Evolutionary conservation across 768 basidiomycete species (phyloP).

Genomic region (Tulasnella sp.): DNA sequence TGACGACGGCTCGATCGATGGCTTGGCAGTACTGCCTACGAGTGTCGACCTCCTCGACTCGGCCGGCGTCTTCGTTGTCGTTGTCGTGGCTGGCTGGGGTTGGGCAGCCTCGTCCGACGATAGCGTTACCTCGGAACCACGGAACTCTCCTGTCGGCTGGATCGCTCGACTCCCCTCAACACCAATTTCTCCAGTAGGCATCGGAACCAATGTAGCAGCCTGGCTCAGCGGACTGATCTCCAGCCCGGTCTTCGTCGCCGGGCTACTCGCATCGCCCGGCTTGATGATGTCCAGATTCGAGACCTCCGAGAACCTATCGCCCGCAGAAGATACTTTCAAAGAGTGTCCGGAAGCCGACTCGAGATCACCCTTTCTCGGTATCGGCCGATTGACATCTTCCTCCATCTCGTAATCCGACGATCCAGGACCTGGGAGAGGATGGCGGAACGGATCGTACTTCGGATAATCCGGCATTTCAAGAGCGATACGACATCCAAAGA

Average conservation of each 20-base stretch:
- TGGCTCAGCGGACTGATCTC: conserved; percentile 8
- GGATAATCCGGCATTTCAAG: background rate
- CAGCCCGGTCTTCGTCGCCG: background rate
- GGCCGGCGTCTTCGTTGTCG: background rate
- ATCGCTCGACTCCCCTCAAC: background rate
- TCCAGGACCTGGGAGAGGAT: background rate
- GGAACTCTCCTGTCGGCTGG: background rate
- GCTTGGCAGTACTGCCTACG: background rate
- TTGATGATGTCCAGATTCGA: background rate
- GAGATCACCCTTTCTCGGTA: background rate
- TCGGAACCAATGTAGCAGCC: conserved; percentile 1
- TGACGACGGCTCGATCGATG: background rate
- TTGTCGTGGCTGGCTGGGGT: background rate
- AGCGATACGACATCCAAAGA: conserved; percentile 4
- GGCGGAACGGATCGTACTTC: background rate
- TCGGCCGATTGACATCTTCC: background rate
- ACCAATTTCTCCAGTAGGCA: background rate
- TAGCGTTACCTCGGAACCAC: background rate
- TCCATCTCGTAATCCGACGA: background rate
- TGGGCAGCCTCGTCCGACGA: background rate
- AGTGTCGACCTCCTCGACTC: conserved; percentile 1
- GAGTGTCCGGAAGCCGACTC: background rate
- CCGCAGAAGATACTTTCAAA: background rate
- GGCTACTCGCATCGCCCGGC: background rate
- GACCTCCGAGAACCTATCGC: background rate